A percentile compares a stretch with the other conserved stretches of the same genome.
phyloP scores from a whole-genome alignment of 495 filamentous ascomycete genomes.

The Aspergillus homomorphus region DNA sequence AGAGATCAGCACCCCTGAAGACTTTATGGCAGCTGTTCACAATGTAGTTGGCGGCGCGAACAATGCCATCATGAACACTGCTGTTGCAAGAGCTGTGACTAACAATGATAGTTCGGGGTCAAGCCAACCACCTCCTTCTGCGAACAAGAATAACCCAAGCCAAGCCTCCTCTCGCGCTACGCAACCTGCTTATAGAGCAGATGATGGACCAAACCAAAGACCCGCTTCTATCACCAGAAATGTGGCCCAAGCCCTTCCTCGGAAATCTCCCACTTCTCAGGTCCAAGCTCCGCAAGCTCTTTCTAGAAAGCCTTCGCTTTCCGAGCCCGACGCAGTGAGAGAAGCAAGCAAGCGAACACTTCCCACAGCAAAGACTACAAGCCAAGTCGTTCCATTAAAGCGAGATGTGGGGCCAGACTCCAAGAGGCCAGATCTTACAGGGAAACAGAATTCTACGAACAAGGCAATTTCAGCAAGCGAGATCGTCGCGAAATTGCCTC shows the following conservation, averaged over 20 bases:
- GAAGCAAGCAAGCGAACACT: not conserved
- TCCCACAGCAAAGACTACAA: not conserved
- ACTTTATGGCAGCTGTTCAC: slow-evolving; percentile 20
- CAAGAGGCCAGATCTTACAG: not conserved
- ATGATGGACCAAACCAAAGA: not conserved
- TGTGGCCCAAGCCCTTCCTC: not conserved
- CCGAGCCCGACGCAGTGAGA: not conserved
- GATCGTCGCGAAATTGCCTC: not conserved
- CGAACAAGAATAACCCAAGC: not conserved
- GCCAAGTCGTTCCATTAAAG: not conserved
- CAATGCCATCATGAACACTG: not conserved
- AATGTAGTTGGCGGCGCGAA: slow-evolving; percentile 5
- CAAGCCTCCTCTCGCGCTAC: not conserved
- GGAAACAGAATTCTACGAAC: not conserved
- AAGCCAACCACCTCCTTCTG: not conserved
- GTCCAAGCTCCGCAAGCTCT: not conserved
- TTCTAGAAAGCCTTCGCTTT: not conserved
- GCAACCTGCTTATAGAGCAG: not conserved
- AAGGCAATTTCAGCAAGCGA: not conserved
- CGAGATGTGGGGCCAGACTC: not conserved
- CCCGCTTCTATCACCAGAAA: not conserved
- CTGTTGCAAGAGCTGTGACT: not conserved
- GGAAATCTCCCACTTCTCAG: not conserved
- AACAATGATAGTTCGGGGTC: slow-evolving; percentile 6
- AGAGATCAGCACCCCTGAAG: slow-evolving; percentile 18